Conservation (phyloP, 208 protist genomes). For the Leishmania tarentolae region DNA sequence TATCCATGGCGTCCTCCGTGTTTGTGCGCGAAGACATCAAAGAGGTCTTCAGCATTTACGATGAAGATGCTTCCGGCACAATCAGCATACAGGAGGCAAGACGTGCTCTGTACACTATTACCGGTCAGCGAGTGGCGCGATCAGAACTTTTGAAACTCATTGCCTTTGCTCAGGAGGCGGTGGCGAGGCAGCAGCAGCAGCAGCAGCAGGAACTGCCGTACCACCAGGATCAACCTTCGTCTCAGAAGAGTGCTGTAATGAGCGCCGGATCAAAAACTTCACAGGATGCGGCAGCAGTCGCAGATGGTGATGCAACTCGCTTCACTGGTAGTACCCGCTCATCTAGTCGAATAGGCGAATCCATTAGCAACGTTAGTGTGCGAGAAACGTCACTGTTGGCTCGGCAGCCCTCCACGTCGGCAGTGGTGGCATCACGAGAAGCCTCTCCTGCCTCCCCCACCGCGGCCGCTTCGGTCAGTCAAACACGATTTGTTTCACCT, state of each 20-base stretch:
- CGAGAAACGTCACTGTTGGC: neutral
- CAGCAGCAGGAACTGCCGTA: conserved; percentile 20
- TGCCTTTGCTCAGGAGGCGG: conserved; percentile 37
- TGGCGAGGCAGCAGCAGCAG: conserved; percentile 32
- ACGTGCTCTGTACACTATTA: conserved; percentile 80
- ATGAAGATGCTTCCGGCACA: conserved; percentile 75
- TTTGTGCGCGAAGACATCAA: conserved; percentile 74
- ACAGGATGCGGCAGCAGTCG: neutral
- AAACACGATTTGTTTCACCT: conserved; percentile 7
- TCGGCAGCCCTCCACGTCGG: neutral
- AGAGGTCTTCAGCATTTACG: conserved; percentile 84
- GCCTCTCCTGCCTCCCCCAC: neutral
- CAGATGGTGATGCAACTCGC: conserved; percentile 7
- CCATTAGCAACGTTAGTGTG: neutral
- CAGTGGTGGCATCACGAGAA: neutral
- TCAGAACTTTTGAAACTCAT: conserved; percentile 62
- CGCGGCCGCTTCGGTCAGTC: neutral
- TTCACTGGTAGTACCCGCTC: neutral
- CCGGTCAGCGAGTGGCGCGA: conserved; percentile 60
- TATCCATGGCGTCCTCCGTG: neutral
- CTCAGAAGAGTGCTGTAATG: conserved; percentile 2
- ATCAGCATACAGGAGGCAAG: conserved; percentile 68
- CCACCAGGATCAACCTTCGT: neutral
- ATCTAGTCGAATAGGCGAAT: neutral
- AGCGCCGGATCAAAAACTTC: neutral